Conservation (phyloP, 345 rosid genomes). For the Bruguiera gymnorhiza region DNA sequence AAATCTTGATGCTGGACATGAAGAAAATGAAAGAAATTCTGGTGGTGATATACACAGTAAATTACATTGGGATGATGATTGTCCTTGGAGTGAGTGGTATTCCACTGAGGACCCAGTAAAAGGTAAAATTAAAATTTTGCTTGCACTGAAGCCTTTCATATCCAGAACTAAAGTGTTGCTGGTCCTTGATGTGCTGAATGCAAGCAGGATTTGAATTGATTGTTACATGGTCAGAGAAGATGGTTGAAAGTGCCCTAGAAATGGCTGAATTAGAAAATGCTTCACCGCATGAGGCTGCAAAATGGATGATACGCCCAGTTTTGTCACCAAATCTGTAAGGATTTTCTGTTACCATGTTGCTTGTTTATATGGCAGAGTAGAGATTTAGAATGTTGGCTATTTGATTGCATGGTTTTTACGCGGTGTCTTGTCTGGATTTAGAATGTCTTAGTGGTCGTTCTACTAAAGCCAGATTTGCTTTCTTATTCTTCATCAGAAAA, state of each 20-base stretch:
- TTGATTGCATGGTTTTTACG: too few relatives aligned
- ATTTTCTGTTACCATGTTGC: background rate
- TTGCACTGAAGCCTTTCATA: background rate
- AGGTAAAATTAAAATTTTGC: conserved; percentile 38
- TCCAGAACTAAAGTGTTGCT: conserved; percentile 4
- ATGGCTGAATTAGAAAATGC: conserved; percentile 96
- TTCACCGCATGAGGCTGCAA: conserved; percentile 88
- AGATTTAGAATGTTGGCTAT: too few relatives aligned
- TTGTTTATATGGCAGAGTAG: too few relatives aligned
- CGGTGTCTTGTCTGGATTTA: too few relatives aligned
- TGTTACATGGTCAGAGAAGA: conserved; percentile 66
- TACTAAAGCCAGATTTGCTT: too few relatives aligned
- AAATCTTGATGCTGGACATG: conserved; percentile 47
- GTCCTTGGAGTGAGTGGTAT: conserved; percentile 99
- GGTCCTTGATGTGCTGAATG: conserved; percentile 28
- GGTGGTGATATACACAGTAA: conserved; percentile 46
- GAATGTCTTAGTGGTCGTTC: too few relatives aligned
- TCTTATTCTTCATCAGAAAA: too few relatives aligned
- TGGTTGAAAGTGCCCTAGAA: conserved; percentile 76
- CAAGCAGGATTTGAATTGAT: conserved; percentile 66
- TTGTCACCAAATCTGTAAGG: conserved; percentile 66
- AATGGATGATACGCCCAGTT: conserved; percentile 68
- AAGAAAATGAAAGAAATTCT: conserved; percentile 42
- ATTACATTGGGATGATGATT: conserved; percentile 91
- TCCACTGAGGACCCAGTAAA: conserved; percentile 88